Evolutionary conservation across 176 grass and related monocot species (phyloP), one percentile per base, ranked within the genome.

Genomic region (Aegilops tauschii): DNA sequence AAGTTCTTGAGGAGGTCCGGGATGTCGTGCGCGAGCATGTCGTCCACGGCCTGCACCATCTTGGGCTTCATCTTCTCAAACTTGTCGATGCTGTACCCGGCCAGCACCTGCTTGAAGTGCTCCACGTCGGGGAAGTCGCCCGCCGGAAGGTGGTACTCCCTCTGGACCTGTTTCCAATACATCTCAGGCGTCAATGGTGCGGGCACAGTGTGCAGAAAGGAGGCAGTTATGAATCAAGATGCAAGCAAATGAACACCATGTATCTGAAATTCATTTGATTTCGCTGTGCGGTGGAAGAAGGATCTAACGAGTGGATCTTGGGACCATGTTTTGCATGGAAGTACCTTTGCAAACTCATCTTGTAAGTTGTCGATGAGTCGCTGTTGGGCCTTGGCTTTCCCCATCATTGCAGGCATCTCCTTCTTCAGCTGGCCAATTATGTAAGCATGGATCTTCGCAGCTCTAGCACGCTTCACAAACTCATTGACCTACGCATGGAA

Each of bases 21-120:
- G 83, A 98, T 96, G 84, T 98, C 96, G 42, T 91, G 84, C 3
- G 82, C 93, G 18, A 98, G 89, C 97, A 99, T 94, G 69, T 96
- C 97, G 44, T 99, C 97, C 61, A 99, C 87, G 3, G 85, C 86
- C 84, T 99, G 92, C 27, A 99, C 85, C 94, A 96, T 90, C 86
- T 99, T 99, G 3, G 97, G 94, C 75, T 93, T 96, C 14, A 98
- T 54, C 86, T 93, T 98, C 93, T 96, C 93, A 83, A 98, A 98
- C 80, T 94, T 98, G 82, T 98, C 93, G 21, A 98, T 98, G 84
- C 29, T 98, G 87, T 98, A 96, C 9, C 87, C 87, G 25, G 82
- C 80, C 70, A 98, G 50, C 34, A 98, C 93, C 62, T 96, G 88
- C 73, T 86, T 98, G 82, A 98, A 98, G 77, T 93, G 92, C 10